Evolutionary conservation across 202 grass and related monocot genomes (phyloP).

Genomic region (Panicum hallii): DNA sequence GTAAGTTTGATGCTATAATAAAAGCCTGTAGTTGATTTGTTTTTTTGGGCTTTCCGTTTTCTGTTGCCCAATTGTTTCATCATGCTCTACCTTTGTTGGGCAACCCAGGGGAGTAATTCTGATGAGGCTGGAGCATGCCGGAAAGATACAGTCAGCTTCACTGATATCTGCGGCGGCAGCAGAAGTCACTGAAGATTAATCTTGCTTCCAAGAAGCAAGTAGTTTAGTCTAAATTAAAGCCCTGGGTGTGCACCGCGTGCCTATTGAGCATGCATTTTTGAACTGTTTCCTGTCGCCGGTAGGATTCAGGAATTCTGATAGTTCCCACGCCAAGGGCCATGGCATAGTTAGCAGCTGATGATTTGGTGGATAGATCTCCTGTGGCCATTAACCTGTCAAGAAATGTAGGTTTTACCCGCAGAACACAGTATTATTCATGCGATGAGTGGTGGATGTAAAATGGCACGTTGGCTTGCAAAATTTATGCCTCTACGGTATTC

Average conservation of each 20-base stretch:
- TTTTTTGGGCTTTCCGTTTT: neutral
- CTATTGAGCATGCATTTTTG: constrained; percentile 40
- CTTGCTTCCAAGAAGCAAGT: constrained; percentile 20
- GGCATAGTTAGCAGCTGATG: constrained; percentile 20
- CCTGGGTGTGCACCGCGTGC: neutral
- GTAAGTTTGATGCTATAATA: constrained; percentile 42
- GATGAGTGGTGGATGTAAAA: constrained; percentile 13
- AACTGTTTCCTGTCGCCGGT: constrained; percentile 24
- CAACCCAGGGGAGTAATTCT: constrained; percentile 82
- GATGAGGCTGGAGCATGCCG: constrained; percentile 91
- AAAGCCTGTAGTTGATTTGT: constrained; percentile 11
- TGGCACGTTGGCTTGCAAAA: neutral
- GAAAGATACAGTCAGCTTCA: constrained; percentile 92
- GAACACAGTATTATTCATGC: neutral
- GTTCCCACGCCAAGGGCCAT: neutral
- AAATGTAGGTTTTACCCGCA: neutral
- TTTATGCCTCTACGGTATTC: neutral
- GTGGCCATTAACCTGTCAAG: constrained; percentile 29
- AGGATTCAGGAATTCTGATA: neutral
- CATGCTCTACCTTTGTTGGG: constrained; percentile 28
- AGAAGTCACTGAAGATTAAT: constrained; percentile 49
- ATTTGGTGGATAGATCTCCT: neutral
- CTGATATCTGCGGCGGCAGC: constrained; percentile 67
- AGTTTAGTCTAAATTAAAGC: neutral
- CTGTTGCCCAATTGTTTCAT: neutral